Percentiles rank a stretch among this genome's conserved stretches.
Evolutionary conservation across 768 basidiomycete genomes (phyloP).

Genomic region (Russula lepida): DNA sequence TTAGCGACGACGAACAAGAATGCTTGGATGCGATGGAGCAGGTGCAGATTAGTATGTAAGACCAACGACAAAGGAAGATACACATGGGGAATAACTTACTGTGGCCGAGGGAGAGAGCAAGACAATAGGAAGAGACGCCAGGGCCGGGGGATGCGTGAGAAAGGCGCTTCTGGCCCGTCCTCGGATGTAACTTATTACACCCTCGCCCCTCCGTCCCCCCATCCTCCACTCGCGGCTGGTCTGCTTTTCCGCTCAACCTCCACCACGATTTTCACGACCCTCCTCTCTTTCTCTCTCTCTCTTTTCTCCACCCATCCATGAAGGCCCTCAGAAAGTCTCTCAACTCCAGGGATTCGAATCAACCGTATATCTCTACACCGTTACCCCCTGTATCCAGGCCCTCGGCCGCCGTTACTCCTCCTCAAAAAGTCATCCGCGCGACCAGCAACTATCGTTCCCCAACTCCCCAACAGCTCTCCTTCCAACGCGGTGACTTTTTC

Average conservation of each 20-base stretch:
- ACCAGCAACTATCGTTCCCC: constrained; percentile 54
- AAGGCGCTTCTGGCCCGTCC: not conserved
- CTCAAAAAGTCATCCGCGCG: constrained; percentile 94
- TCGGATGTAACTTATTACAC: not conserved
- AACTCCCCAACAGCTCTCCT: constrained; percentile 80
- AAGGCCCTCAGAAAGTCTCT: constrained; percentile 79
- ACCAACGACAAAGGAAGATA: not conserved
- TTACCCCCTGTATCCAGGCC: constrained; percentile 65
- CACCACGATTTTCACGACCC: constrained; percentile 12
- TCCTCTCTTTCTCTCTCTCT: constrained; percentile 5
- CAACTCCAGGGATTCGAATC: constrained; percentile 55
- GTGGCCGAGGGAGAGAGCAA: not conserved
- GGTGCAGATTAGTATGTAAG: not conserved
- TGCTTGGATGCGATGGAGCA: not conserved
- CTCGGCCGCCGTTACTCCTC: constrained; percentile 62
- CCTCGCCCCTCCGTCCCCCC: not conserved
- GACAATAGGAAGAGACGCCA: not conserved
- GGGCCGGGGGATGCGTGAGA: not conserved
- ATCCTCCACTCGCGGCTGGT: constrained; percentile 19
- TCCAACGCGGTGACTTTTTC: constrained; percentile 94
- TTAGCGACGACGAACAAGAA: not conserved
- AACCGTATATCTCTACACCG: constrained; percentile 64
- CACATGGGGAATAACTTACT: not conserved
- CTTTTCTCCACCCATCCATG: constrained; percentile 38
- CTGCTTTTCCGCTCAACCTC: constrained; percentile 22